phyloP scores from a whole-genome alignment of 1,139 yeast species.

The Suhomyces panamericanus region DNA sequence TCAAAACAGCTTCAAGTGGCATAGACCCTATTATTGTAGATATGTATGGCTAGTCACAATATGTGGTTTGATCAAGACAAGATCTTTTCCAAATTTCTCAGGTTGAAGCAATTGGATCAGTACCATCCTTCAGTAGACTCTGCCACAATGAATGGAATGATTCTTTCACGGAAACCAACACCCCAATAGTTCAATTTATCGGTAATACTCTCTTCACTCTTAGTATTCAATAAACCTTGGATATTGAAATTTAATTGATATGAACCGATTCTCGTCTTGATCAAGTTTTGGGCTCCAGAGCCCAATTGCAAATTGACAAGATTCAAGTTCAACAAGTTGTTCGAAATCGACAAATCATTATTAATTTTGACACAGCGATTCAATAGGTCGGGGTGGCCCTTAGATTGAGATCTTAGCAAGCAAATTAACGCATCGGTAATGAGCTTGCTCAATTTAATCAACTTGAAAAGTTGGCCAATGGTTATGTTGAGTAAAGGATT shows the following conservation, averaged over 20 bases:
- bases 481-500: conserved; percentile 40
- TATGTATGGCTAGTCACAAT: too few relatives aligned
- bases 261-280: conserved; percentile 28
- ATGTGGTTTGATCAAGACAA: too few relatives aligned
- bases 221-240: conserved; percentile 2
- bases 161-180: conserved; percentile 22
- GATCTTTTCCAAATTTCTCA: not conserved
- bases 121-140: conserved; percentile 44
- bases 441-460: conserved; percentile 38
- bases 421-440: conserved; percentile 34
- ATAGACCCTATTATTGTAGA: too few relatives aligned
- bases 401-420: conserved; percentile 16
- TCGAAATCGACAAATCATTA: conserved; percentile 40
- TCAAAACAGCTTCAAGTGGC: too few relatives aligned
- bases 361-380: conserved; percentile 37
- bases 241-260: conserved; percentile 32
- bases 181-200: conserved; percentile 31
- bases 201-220: conserved; percentile 5
- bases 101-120: conserved; percentile 10
- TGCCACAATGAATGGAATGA: conserved; percentile 33
- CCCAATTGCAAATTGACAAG: conserved; percentile 26
- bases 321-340: conserved; percentile 34
- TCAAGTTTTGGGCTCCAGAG: conserved; percentile 21
- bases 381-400: conserved; percentile 26
- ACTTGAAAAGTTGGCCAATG: conserved; percentile 35